phyloP scores from a whole-genome alignment of 306 rosid genomes.

The Lotus japonicus region DNA sequence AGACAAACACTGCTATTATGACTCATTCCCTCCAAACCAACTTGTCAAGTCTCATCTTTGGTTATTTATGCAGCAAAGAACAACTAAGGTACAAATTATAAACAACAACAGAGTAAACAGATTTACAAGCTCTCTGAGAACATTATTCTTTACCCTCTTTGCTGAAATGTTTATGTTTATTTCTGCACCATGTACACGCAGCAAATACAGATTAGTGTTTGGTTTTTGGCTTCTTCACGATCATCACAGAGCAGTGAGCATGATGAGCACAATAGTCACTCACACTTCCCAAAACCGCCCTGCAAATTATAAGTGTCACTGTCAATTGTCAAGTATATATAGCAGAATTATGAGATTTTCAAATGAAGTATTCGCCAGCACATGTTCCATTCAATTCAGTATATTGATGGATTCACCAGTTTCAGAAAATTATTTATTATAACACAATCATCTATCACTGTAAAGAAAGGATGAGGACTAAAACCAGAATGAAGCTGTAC shows the following conservation, averaged over 20 bases:
- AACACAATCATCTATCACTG: not conserved
- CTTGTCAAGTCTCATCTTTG: too few species aligned
- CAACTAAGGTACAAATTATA: not conserved
- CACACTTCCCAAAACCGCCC: constrained; percentile 77
- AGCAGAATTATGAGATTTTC: too few species aligned
- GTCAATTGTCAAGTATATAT: too few species aligned
- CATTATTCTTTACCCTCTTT: not conserved
- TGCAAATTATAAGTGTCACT: constrained; percentile 32
- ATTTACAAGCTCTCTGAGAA: not conserved
- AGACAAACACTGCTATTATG: too few species aligned
- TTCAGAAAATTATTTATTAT: not conserved
- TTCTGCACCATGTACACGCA: not conserved
- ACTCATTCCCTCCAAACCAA: too few species aligned
- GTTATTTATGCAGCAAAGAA: not conserved
- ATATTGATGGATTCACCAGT: not conserved
- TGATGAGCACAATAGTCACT: constrained; percentile 86
- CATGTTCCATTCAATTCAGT: too few species aligned
- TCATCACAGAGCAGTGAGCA: constrained; percentile 69
- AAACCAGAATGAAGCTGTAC: constrained; percentile 16
- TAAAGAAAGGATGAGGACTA: not conserved
- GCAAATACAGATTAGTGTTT: constrained; percentile 27
- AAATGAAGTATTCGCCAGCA: too few species aligned
- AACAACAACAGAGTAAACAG: constrained; percentile 5
- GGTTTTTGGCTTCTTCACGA: constrained; percentile 68
- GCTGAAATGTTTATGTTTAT: not conserved